Base-by-base conservation (phyloP, 148 eudicot genomes). In the Chenopodium berlandieri region DNA sequence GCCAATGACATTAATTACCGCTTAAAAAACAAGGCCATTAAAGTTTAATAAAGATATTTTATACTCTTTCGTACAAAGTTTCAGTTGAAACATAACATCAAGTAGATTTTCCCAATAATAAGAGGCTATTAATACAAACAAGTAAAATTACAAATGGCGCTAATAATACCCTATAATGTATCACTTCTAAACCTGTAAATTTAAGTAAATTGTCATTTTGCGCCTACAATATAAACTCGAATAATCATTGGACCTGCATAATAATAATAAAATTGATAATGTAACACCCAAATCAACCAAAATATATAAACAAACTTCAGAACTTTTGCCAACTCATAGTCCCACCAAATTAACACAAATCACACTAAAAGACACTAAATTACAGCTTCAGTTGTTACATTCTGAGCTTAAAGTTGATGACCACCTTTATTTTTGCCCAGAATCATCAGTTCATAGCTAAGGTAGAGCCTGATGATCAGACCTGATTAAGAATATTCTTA, bases 61-160 rank as follows among this genome's bases (percentile, higher is more conserved):
- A 40, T 16, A 7, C n/a, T 52, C 20, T 4, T 50, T 40, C 14
- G 77, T 31, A 75, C 67, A 56, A 75, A 30, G 46, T 75, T 75
- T 56, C 78, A 30, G 78, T 75, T 75, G 78, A 16, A 8, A 75
- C 64, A 75, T 75, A 75, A 75, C 66, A 75, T 75, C 78, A 75
- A 27, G 37, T 30, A 30, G 14, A 67, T 30, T 67, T 67, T 67
- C 7, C 37, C 12, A 16, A 20, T 20, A 37, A 14, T 50, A 67
- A 16, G 17, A 67, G 17, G 71, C 37, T 10, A 27, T 20, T 30
- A 67, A 4, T 3, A 20, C 7, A 62, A 62, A 20, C 9, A 62
- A n/a, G 9, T 62, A 7, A 20, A n/a, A 62, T 20, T 62, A 62
- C 22, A 67, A 37, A 67, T 25, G 2, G 16, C 71, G 0, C 44